phyloP scores from a whole-genome alignment of 2,329 filamentous ascomycete genomes.

The Paecilomyces dactylethromorphus region DNA sequence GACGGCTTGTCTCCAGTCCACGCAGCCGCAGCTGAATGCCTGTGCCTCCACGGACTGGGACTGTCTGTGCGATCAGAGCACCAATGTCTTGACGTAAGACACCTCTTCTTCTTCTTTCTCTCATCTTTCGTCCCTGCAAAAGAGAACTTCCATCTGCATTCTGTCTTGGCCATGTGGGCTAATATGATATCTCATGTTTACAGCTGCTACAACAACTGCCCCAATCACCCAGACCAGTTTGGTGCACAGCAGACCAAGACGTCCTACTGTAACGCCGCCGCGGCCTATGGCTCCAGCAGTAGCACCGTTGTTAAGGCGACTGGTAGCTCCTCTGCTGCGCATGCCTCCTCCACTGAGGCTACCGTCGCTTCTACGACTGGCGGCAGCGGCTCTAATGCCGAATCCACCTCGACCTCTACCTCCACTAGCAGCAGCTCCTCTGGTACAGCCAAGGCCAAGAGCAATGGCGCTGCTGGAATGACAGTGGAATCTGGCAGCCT shows the following conservation, averaged over 20 bases:
- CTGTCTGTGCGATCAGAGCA: conserved; percentile 54
- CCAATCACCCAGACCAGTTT: conserved; percentile 36
- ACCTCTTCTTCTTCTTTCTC: conserved; percentile 8
- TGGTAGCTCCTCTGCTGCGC: background rate
- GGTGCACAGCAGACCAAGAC: conserved; percentile 24
- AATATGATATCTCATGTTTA: conserved; percentile 4
- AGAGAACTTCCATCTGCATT: background rate
- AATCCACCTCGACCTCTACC: conserved; percentile 9
- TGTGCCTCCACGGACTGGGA: conserved; percentile 46
- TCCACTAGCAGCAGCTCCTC: conserved; percentile 8
- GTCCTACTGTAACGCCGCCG: conserved; percentile 39
- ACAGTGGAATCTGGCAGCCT: conserved; percentile 17
- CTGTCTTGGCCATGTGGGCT: background rate
- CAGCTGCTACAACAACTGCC: conserved; percentile 61
- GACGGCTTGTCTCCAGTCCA: conserved; percentile 40
- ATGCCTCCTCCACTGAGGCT: conserved; percentile 5
- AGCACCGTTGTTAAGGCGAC: conserved; percentile 7
- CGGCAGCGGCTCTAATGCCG: too few species aligned
- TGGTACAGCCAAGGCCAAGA: background rate
- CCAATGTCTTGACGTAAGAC: conserved; percentile 43
- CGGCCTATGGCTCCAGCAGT: conserved; percentile 24
- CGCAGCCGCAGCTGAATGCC: conserved; percentile 33
- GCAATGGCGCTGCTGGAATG: conserved; percentile 6
- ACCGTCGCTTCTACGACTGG: conserved; percentile 9
- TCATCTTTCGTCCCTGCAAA: background rate